A percentile compares a stretch with the other conserved stretches of the same genome.
Conservation (phyloP, 495 filamentous ascomycete genomes). For the Chaetomium tenue region DNA sequence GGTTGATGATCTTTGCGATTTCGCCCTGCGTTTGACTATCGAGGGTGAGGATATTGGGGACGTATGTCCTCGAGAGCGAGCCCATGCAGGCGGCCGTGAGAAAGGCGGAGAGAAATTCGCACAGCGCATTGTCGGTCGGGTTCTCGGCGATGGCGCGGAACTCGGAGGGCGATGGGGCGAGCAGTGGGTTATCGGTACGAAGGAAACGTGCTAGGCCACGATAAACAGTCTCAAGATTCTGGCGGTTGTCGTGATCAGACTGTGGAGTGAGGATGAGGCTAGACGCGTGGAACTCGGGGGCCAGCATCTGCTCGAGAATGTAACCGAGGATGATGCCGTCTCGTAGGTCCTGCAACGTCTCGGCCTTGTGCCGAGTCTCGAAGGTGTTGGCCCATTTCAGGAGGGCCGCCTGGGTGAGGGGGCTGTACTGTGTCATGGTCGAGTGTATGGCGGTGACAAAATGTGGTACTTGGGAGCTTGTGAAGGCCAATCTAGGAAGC, state of each 20-base stretch:
- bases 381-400: constrained; percentile 49
- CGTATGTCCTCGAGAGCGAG: constrained; percentile 54
- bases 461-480: neutral
- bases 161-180: constrained; percentile 37
- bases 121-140: constrained; percentile 39
- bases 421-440: constrained; percentile 34
- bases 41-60: constrained; percentile 44
- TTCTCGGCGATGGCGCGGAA: constrained; percentile 42
- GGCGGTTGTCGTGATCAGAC: constrained; percentile 55
- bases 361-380: constrained; percentile 35
- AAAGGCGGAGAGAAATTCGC: constrained; percentile 63
- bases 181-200: constrained; percentile 37
- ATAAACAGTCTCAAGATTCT: constrained; percentile 67
- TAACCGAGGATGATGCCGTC: constrained; percentile 75
- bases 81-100: constrained; percentile 61
- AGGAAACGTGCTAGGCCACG: constrained; percentile 66
- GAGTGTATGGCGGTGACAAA: neutral
- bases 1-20: constrained; percentile 36
- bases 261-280: constrained; percentile 63
- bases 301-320: constrained; percentile 61
- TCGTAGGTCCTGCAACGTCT: constrained; percentile 58
- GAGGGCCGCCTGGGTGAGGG: constrained; percentile 40
- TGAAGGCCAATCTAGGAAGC: neutral
- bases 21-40: constrained; percentile 37
- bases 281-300: constrained; percentile 58